Percentiles rank a stretch among this genome's conserved stretches.
Evolutionary conservation across 2,329 filamentous ascomycete species (phyloP).

Genomic region (Hypoxylon sp.): DNA sequence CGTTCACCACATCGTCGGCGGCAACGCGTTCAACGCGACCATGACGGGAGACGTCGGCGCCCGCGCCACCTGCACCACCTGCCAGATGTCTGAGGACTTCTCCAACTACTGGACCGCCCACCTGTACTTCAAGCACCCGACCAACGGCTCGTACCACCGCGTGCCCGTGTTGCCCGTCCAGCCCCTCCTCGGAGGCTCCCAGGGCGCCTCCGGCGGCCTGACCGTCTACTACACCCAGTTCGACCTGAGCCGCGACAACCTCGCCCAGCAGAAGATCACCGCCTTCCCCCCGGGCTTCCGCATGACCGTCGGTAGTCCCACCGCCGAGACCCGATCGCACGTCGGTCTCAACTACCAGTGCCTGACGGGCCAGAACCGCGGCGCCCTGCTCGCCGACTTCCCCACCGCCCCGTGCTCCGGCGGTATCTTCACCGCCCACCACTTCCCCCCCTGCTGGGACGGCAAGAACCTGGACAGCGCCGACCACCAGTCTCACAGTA

Average conservation of each 20-base stretch:
- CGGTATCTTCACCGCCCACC: constrained; percentile 53
- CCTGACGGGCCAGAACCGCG: constrained; percentile 54
- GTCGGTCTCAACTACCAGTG: constrained; percentile 57
- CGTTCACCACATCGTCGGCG: constrained; percentile 51
- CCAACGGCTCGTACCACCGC: constrained; percentile 50
- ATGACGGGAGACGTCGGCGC: constrained; percentile 48
- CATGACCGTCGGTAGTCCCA: constrained; percentile 57
- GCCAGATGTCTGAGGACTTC: constrained; percentile 49
- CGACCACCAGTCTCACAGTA: constrained; percentile 45
- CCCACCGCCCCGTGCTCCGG: constrained; percentile 55
- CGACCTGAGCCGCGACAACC: constrained; percentile 44
- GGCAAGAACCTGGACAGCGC: constrained; percentile 58
- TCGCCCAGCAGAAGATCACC: constrained; percentile 54
- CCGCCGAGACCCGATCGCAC: constrained; percentile 48
- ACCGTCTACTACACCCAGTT: constrained; percentile 51
- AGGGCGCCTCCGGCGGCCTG: constrained; percentile 47
- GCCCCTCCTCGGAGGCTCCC: constrained; percentile 8
- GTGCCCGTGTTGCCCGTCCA: constrained; percentile 40
- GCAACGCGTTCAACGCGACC: constrained; percentile 50
- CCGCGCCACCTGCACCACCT: constrained; percentile 50
- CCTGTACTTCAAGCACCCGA: constrained; percentile 51
- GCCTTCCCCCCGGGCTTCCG: constrained; percentile 60
- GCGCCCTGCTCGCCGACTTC: constrained; percentile 46
- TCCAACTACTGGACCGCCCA: constrained; percentile 52
- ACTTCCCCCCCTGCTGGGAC: constrained; percentile 55